Percentiles rank a stretch among this genome's conserved stretches.
Evolutionary conservation across 257 asterid genomes (phyloP).

Genomic region (Nicotiana paniculata): DNA sequence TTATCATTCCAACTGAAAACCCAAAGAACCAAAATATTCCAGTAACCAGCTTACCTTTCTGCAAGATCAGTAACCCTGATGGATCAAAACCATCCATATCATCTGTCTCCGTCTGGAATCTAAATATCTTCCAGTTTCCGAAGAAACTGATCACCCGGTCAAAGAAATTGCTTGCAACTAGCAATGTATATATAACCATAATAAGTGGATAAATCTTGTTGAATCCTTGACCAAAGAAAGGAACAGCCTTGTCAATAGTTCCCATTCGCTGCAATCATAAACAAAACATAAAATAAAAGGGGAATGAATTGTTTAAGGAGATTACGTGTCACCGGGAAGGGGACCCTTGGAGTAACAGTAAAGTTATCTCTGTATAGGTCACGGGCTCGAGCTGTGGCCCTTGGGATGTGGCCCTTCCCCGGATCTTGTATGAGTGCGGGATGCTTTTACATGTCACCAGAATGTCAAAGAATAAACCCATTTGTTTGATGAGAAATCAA

Average conservation of each 20-base stretch:
- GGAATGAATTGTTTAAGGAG: background rate
- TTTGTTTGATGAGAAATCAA: background rate
- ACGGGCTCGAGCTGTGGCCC: too few relatives aligned
- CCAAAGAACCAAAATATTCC: background rate
- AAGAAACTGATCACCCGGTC: constrained; percentile 76
- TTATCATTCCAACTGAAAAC: background rate
- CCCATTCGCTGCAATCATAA: constrained; percentile 89
- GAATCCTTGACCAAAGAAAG: constrained; percentile 88
- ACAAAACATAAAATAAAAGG: background rate
- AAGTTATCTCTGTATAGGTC: too few relatives aligned
- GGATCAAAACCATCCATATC: constrained; percentile 95
- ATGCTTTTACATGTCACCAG: too few relatives aligned
- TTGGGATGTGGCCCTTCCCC: too few relatives aligned
- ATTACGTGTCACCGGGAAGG: background rate
- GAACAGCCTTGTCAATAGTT: constrained; percentile 80
- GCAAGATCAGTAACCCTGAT: constrained; percentile 88
- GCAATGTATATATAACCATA: constrained; percentile 87
- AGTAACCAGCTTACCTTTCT: constrained; percentile 54
- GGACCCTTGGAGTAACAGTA: too few relatives aligned
- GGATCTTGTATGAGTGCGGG: too few relatives aligned
- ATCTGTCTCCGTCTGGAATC: constrained; percentile 64
- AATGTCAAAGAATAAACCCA: background rate
- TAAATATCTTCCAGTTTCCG: constrained; percentile 90
- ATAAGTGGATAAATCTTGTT: constrained; percentile 94
- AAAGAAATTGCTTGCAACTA: constrained; percentile 95